A percentile compares a stretch with the other conserved stretches of the same genome.
phyloP scores from a whole-genome alignment of 176 grass and related monocot genomes.

The Avena eriantha region DNA sequence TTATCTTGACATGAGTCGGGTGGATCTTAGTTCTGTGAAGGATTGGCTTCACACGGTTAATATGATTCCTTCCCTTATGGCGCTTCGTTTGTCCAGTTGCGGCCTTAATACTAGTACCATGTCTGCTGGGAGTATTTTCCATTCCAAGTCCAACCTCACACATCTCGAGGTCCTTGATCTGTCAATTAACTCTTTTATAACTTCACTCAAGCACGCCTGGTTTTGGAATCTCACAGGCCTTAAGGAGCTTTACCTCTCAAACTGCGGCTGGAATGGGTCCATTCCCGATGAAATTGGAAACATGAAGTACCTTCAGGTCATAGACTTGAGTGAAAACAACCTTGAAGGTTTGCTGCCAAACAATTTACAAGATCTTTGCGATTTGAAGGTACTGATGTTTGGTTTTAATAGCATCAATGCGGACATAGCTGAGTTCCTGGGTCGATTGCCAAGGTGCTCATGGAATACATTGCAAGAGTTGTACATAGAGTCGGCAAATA shows the following conservation, averaged over 20 bases:
- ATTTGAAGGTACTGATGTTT: constrained; percentile 25
- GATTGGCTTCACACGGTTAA: not conserved
- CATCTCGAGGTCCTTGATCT: constrained; percentile 29
- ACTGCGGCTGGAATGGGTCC: not conserved
- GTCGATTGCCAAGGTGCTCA: not conserved
- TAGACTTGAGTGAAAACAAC: not conserved
- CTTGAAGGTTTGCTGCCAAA: not conserved
- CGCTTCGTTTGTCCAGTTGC: not conserved
- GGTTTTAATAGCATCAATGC: not conserved
- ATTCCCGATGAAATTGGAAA: not conserved
- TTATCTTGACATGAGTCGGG: not conserved
- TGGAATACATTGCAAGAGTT: constrained; percentile 1
- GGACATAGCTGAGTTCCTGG: not conserved
- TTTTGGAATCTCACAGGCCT: constrained; percentile 6
- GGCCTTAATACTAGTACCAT: not conserved
- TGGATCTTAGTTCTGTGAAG: not conserved
- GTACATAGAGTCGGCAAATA: not conserved
- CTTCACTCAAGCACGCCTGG: not conserved
- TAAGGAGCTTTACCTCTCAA: not conserved
- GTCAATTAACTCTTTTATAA: not conserved
- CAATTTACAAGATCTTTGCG: not conserved
- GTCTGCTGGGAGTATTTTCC: not conserved
- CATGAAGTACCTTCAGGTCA: not conserved
- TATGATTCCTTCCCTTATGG: constrained; percentile 15
- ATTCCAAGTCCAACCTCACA: constrained; percentile 5